Evolutionary conservation across 257 asterid genomes (phyloP).

Genomic region (Handroanthus guayacan): DNA sequence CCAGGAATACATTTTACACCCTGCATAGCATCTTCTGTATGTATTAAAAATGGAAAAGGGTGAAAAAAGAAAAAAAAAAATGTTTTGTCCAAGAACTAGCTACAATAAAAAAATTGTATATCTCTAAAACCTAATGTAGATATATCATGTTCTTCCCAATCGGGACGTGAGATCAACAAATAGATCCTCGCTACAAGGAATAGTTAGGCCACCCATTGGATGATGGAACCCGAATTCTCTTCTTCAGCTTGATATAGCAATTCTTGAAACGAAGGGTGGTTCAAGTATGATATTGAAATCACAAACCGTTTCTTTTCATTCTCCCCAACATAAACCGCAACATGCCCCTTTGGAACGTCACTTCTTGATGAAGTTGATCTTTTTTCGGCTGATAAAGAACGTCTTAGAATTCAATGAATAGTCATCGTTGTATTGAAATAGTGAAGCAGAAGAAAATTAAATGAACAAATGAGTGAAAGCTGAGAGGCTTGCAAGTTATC

Average conservation of each 20-base stretch:
- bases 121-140: not conserved
- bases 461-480: not conserved
- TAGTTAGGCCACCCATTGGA: slow-evolving; percentile 67
- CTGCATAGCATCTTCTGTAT: not conserved
- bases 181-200: slow-evolving; percentile 50
- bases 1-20: not conserved
- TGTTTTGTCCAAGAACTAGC: not conserved
- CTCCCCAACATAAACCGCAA: slow-evolving; percentile 66
- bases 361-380: slow-evolving; percentile 21
- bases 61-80: not conserved
- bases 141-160: slow-evolving; percentile 33
- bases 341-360: slow-evolving; percentile 64
- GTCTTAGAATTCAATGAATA: slow-evolving; percentile 48
- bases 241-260: slow-evolving; percentile 50
- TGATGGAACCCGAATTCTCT: slow-evolving; percentile 59
- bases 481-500: not conserved
- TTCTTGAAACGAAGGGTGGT: slow-evolving; percentile 54
- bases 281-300: slow-evolving; percentile 54
- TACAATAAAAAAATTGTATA: slow-evolving; percentile 15
- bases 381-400: slow-evolving; percentile 39
- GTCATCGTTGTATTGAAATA: slow-evolving; percentile 38
- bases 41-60: not conserved
- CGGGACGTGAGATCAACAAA: slow-evolving; percentile 46
- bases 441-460: not conserved
- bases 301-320: slow-evolving; percentile 49